Evolutionary conservation across 176 grass and related monocot species (phyloP).

Genomic region (Guadua angustifolia): DNA sequence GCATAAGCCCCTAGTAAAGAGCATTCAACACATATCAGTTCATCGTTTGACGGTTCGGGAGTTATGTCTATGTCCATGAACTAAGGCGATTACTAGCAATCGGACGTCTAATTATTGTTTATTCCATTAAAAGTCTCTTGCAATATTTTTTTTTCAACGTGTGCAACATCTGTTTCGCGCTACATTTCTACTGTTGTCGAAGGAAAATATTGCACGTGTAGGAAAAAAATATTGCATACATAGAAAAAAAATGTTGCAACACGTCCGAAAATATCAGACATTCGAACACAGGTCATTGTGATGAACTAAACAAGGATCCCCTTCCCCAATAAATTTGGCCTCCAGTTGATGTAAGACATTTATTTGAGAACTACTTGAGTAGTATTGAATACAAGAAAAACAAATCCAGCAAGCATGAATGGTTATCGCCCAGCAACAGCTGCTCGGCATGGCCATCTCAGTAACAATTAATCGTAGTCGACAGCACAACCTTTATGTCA

Average conservation of each 20-base stretch:
- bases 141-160: too few relatives aligned
- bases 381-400: slow-evolving; percentile 12
- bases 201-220: too few relatives aligned
- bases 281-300: too few relatives aligned
- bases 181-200: too few relatives aligned
- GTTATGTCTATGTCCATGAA: not conserved
- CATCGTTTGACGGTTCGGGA: slow-evolving; percentile 3
- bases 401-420: not conserved
- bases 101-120: too few relatives aligned
- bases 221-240: too few relatives aligned
- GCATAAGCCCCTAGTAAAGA: slow-evolving; percentile 7
- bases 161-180: too few relatives aligned
- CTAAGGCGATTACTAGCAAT: too few relatives aligned
- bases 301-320: not conserved
- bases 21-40: slow-evolving; percentile 25
- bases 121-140: too few relatives aligned
- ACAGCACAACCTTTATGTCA: not conserved
- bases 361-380: not conserved
- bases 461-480: not conserved
- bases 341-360: not conserved
- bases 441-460: not conserved
- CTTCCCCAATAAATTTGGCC: not conserved
- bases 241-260: too few relatives aligned
- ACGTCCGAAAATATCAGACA: too few relatives aligned
- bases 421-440: not conserved